Base-by-base conservation (phyloP, 805 yeast species). In the Nakazawaea pomicola region DNA sequence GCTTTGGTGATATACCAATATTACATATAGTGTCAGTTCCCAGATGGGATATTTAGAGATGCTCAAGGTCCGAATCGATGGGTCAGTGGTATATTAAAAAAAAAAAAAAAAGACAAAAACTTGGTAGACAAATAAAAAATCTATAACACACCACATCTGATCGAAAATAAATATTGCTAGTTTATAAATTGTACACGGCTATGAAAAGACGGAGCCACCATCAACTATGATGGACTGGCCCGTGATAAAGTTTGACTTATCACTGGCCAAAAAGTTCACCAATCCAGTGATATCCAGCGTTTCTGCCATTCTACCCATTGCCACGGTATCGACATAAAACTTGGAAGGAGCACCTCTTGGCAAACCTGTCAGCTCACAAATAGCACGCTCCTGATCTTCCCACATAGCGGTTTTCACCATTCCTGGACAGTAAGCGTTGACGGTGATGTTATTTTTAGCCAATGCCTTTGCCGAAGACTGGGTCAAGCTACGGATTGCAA, bases 161-260 rank as follows among this genome's bases (percentile, higher is more conserved):
- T 36, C 33, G 28, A 25, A 23, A 23, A 23, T 23, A 23, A 10
- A 23, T 10, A 23, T 23, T 8, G 7, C 7, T 23, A 23, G 7
- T 23, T 7, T 8, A 23, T 7, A 23, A 8, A 23, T 23, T 10
- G 25, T 7, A 23, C 10, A 23, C 25, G 7, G 25, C 14, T n/a
- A 28, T 10, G 30, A 8, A 15, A 23, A 30, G 11, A 41, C 17
- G 16, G 32, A 64, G 41, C 68, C 71, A 47, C 70, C 71, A 44
- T 66, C 70, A 35, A 64, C 67, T 40, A 50, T 54, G 29, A 66
- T 49, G 47, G 65, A 68, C 38, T 66, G 54, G 33, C 71, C 71
- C 29, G 67, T 64, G 42, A 65, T 57, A 50, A 51, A 66, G 27
- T 59, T 53, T 18, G 68, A 54, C 28, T 68, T 68, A 44, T 64